Conservation (phyloP, 495 filamentous ascomycete genomes). For the Penicillium silybi region DNA sequence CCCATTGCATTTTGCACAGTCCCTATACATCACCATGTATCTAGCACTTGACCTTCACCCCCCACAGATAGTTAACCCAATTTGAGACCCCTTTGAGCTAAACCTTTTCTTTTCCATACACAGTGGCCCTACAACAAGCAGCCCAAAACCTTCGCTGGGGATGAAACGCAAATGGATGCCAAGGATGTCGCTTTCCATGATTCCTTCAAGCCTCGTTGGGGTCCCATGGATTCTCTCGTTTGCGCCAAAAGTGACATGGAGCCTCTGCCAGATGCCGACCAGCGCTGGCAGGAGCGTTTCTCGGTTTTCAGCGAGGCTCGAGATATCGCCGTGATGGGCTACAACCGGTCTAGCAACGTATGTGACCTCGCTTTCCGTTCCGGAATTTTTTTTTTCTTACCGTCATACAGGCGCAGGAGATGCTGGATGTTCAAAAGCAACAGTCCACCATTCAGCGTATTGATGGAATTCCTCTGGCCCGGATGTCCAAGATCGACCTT, state of each 20-base stretch:
- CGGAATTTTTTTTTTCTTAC: constrained; percentile 4
- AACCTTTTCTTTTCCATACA: constrained; percentile 40
- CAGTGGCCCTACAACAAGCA: constrained; percentile 87
- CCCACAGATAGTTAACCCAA: constrained; percentile 27
- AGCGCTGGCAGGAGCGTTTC: constrained; percentile 32
- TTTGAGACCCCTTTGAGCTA: constrained; percentile 28
- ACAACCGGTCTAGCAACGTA: constrained; percentile 24
- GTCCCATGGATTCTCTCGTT: constrained; percentile 65
- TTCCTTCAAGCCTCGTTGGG: constrained; percentile 75
- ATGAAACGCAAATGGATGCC: constrained; percentile 53
- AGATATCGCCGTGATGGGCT: constrained; percentile 31
- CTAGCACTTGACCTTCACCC: constrained; percentile 9
- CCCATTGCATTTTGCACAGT: not conserved
- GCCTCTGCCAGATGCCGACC: constrained; percentile 16
- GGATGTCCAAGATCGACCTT: constrained; percentile 30
- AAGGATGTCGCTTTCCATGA: constrained; percentile 58
- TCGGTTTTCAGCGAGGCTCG: constrained; percentile 38
- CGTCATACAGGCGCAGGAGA: constrained; percentile 22
- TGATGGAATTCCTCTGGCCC: constrained; percentile 39
- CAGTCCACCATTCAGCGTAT: constrained; percentile 34
- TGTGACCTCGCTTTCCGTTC: constrained; percentile 4
- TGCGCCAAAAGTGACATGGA: constrained; percentile 47
- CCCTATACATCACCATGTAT: constrained; percentile 15
- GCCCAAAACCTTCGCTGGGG: constrained; percentile 58
- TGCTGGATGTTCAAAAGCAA: constrained; percentile 36